phyloP scores from a whole-genome alignment of 331 rosid genomes.

The Malus hybrid region DNA sequence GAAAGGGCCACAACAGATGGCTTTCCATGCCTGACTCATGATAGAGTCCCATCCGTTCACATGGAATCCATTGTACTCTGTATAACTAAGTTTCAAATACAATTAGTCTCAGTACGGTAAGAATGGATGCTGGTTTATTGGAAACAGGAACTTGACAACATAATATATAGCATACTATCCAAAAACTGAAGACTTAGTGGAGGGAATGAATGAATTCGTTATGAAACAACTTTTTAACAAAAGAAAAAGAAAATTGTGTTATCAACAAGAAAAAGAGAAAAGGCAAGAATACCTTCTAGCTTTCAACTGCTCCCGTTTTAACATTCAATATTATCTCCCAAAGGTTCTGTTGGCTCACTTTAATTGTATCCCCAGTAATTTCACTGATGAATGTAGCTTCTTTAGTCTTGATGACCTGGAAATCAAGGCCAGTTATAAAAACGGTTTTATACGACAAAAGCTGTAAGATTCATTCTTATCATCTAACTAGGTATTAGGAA shows the following conservation, averaged over 20 bases:
- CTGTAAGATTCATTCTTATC: neutral
- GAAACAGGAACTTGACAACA: neutral
- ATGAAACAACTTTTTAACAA: neutral
- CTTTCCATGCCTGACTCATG: neutral
- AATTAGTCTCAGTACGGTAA: neutral
- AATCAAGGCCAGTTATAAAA: constrained; percentile 9
- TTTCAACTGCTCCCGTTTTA: constrained; percentile 64
- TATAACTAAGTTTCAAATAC: neutral
- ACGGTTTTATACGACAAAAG: neutral
- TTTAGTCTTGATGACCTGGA: constrained; percentile 50
- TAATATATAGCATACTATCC: neutral
- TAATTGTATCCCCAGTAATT: constrained; percentile 43
- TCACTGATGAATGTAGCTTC: constrained; percentile 34
- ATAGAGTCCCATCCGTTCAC: too few species aligned
- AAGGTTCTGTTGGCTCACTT: constrained; percentile 40
- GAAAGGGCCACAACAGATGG: neutral
- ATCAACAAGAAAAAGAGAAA: neutral
- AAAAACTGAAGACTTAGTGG: neutral
- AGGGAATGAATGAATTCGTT: neutral
- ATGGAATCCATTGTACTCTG: neutral
- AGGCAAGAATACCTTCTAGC: constrained; percentile 76
- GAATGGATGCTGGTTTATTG: neutral
- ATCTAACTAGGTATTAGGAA: neutral
- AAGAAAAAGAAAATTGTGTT: neutral
- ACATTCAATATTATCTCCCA: constrained; percentile 70